Conservation (phyloP, 129 eudicot species). For the Lactuca saligna region DNA sequence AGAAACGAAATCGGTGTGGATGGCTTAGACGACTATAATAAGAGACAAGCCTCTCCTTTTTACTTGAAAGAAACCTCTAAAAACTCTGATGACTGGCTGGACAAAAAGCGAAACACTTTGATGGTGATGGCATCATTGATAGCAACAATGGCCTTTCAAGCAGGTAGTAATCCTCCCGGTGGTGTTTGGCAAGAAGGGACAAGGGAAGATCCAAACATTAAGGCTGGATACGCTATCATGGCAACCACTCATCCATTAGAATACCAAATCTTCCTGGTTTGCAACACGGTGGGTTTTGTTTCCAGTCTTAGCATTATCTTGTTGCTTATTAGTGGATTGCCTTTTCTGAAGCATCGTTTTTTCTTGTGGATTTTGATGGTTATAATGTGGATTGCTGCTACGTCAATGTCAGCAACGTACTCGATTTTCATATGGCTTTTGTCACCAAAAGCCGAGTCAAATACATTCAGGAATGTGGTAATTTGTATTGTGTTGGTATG, state of each 20-base stretch:
- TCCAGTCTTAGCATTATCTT: conserved; percentile 48
- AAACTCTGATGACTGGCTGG: conserved; percentile 38
- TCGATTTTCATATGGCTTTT: conserved; percentile 27
- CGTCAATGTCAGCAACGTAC: conserved; percentile 40
- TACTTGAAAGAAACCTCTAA: not conserved
- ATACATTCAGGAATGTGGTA: not conserved
- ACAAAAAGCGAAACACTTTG: conserved; percentile 30
- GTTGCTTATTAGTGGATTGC: conserved; percentile 54
- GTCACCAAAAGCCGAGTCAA: conserved; percentile 18
- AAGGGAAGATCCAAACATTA: not conserved
- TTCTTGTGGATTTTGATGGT: conserved; percentile 52
- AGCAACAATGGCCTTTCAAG: conserved; percentile 61
- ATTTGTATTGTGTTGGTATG: conserved; percentile 26
- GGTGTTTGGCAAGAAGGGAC: conserved; percentile 45
- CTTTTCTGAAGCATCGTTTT: conserved; percentile 27
- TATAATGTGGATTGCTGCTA: conserved; percentile 48
- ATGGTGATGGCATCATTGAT: conserved; percentile 66
- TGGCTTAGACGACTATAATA: not conserved
- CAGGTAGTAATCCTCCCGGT: conserved; percentile 49
- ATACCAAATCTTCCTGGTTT: conserved; percentile 23
- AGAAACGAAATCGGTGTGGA: not conserved
- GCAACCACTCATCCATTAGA: conserved; percentile 10
- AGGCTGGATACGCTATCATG: conserved; percentile 46
- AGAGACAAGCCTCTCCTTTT: not conserved
- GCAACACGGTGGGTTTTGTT: conserved; percentile 41